Percentiles rank a stretch among this genome's conserved stretches.
Evolutionary conservation across 306 rosid genomes (phyloP).

Genomic region (Trichosanthes cucumerina): DNA sequence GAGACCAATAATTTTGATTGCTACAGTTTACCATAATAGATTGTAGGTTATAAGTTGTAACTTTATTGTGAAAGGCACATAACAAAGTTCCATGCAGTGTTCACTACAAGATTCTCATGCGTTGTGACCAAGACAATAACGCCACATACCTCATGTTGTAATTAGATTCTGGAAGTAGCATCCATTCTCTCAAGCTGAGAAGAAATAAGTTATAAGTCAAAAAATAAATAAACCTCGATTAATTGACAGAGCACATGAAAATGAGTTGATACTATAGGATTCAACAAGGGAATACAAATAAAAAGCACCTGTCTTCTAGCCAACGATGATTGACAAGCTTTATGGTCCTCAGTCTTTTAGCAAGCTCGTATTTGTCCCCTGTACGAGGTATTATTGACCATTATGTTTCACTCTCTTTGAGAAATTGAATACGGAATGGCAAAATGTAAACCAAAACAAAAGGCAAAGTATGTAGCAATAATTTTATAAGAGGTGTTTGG

Average conservation of each 20-base stretch:
- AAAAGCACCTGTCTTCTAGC: constrained; percentile 78
- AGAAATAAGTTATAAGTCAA: constrained; percentile 14
- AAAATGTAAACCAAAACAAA: not conserved
- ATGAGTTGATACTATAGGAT: not conserved
- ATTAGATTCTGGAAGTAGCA: constrained; percentile 59
- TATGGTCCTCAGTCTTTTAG: constrained; percentile 50
- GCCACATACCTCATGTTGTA: constrained; percentile 53
- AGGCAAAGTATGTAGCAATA: not conserved
- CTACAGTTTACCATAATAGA: not conserved
- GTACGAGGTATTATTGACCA: not conserved
- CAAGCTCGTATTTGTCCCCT: constrained; percentile 93
- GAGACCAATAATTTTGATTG: not conserved
- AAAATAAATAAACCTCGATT: not conserved
- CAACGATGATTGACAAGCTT: constrained; percentile 85
- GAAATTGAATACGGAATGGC: not conserved
- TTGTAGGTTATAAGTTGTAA: not conserved
- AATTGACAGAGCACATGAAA: not conserved
- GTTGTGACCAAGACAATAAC: not conserved
- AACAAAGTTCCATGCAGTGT: not conserved
- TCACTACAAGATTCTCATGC: not conserved
- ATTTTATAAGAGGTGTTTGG: not conserved
- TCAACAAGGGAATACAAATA: not conserved
- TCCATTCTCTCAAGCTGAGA: constrained; percentile 75
- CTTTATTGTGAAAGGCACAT: not conserved
- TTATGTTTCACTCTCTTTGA: not conserved